A percentile compares a stretch with the other conserved stretches of the same genome.
phyloP scores from a whole-genome alignment of 2,329 filamentous ascomycete species.

The Colletotrichum karsti region DNA sequence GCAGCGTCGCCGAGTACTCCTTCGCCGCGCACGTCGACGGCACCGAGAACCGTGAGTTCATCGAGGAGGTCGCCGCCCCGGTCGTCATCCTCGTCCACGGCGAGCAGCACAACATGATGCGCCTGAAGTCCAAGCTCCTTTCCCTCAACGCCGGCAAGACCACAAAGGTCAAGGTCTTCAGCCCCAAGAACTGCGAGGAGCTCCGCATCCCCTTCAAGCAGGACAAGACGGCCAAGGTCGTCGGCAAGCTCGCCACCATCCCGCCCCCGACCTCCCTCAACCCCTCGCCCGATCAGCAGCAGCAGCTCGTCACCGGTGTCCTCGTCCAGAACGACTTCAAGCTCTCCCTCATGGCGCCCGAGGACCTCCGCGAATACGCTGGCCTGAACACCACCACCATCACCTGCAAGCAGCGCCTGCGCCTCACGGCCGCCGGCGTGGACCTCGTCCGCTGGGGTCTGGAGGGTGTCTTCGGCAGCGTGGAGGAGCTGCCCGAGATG shows the following conservation, averaged over 20 bases:
- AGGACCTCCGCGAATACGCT: constrained; percentile 94
- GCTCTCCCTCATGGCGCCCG: constrained; percentile 94
- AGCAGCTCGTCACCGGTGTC: constrained; percentile 81
- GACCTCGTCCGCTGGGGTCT: constrained; percentile 94
- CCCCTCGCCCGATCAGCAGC: constrained; percentile 39
- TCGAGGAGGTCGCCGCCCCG: constrained; percentile 90
- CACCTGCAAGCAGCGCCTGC: constrained; percentile 89
- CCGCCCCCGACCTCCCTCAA: constrained; percentile 66
- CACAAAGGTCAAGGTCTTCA: constrained; percentile 89
- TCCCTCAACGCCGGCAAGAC: constrained; percentile 87
- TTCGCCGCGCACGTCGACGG: constrained; percentile 98
- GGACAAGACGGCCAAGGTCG: constrained; percentile 95
- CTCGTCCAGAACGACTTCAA: constrained; percentile 98
- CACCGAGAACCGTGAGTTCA: constrained; percentile 94
- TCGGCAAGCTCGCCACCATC: constrained; percentile 88
- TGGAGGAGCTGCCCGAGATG: constrained; percentile 74
- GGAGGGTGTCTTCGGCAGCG: constrained; percentile 90
- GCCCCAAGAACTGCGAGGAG: constrained; percentile 93
- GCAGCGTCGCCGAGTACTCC: constrained; percentile 92
- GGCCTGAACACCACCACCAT: constrained; percentile 97
- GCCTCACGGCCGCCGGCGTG: constrained; percentile 85
- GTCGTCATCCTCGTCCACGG: constrained; percentile 98
- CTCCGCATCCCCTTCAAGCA: constrained; percentile 94
- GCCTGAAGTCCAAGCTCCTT: constrained; percentile 91
- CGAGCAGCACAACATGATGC: constrained; percentile 98